Base-by-base conservation (phyloP, 2,329 filamentous ascomycete genomes). In the Colletotrichum sp. region DNA sequence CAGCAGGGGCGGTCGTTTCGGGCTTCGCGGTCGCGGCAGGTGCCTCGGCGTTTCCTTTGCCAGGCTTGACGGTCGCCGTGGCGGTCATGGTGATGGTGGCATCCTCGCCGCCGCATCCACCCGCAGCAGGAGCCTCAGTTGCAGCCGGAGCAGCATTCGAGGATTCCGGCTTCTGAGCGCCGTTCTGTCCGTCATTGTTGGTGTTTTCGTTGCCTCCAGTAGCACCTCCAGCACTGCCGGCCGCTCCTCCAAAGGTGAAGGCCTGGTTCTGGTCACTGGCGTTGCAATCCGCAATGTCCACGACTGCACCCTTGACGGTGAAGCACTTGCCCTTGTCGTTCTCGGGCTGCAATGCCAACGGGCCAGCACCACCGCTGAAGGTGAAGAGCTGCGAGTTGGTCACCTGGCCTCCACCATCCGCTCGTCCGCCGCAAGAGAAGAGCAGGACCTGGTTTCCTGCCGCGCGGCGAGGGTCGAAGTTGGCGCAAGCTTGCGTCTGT, bases 341-440 rank as follows among this genome's bases (percentile, higher is more conserved):
- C 63, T 81, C 75, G 1, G 89, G 89, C n/a, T 83, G 80, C 3
- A 91, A 79, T 2, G 84, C 79, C 21, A 89, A 80, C 1, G 88
- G 84, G 1, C 85, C 86, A 18, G 83, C 79, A 9, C 81, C 81
- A 24, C 85, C 86, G 30, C 85, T 82, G 72, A 89, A 89, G 14
- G 83, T 80, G 76, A 90, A 91, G 3, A 89, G 82, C 79, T 91
- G 90, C 1, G 89, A 91, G 68, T 86, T 82, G 8, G 89, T 87
- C 3, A 89, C 88, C 6, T 81, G 77, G 16, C 90, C 89, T 24
- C 86, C 82, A 59, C 90, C 90, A 74, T 89, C 90, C 24, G 90
- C 90, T 52, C 90, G 85, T 18, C 90, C 90, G 66, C 90, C 90
- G 76, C 90, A 92, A 13, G 90, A 90, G 78, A 92, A 92, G 28